Percentiles rank a stretch among this genome's conserved stretches.
Evolutionary conservation across 305 asterid genomes (phyloP).

Genomic region (Fraxinus greggii): DNA sequence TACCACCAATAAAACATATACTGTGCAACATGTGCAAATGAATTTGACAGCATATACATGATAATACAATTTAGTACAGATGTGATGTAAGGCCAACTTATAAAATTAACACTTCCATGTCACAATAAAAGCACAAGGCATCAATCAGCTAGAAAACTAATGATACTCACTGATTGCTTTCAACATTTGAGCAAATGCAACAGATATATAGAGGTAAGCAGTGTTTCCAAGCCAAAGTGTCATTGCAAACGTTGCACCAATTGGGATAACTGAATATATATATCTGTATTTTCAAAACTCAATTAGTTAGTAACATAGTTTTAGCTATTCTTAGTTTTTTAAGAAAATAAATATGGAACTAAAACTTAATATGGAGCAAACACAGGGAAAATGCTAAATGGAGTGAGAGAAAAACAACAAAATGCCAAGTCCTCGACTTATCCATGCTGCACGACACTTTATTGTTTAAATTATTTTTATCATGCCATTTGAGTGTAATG

Average conservation of each 20-base stretch:
- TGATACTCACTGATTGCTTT: slow-evolving; percentile 75
- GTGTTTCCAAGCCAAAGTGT: slow-evolving; percentile 98
- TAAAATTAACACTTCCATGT: background rate
- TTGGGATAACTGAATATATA: slow-evolving; percentile 68
- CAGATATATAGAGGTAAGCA: slow-evolving; percentile 94
- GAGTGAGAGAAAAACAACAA: background rate
- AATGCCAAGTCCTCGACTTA: background rate
- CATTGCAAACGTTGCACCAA: slow-evolving; percentile 95
- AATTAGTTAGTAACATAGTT: background rate
- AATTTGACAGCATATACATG: background rate
- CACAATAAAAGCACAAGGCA: background rate
- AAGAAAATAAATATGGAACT: background rate
- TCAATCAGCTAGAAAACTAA: background rate
- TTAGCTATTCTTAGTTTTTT: background rate
- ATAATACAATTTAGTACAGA: background rate
- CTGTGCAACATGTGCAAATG: background rate
- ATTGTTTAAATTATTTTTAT: background rate
- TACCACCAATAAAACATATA: slow-evolving; percentile 7
- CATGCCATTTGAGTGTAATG: background rate
- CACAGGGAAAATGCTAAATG: background rate
- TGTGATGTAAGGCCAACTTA: background rate
- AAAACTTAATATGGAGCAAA: background rate
- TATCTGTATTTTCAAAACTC: slow-evolving; percentile 47
- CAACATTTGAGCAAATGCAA: slow-evolving; percentile 94
- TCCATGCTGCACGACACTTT: background rate